Conservation (phyloP, 1,284 basidiomycete species). For the Pulchroboletus neoregius region DNA sequence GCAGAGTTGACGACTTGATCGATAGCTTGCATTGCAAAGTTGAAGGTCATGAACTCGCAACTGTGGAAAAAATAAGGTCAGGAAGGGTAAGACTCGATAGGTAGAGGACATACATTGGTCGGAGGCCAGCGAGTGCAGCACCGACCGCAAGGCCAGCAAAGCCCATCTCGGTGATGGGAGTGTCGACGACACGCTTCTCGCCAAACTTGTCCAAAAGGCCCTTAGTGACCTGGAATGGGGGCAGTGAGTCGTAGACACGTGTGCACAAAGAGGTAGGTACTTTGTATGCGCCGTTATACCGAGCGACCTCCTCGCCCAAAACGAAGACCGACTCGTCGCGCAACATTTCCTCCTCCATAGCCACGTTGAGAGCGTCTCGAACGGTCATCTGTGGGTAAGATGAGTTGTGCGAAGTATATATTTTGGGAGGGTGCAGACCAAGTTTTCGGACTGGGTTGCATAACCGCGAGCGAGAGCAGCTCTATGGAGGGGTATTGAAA, state of each 20-base stretch:
- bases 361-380: constrained; percentile 94
- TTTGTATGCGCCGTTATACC: constrained; percentile 99
- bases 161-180: constrained; percentile 98
- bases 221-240: constrained; percentile 76
- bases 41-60: constrained; percentile 99
- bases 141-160: constrained; percentile 97
- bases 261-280: constrained; percentile 39
- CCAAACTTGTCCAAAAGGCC: constrained; percentile 99
- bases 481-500: constrained; percentile 39
- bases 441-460: constrained; percentile 59
- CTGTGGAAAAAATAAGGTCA: constrained; percentile 36
- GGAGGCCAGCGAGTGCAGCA: constrained; percentile 89
- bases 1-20: constrained; percentile 99
- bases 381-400: constrained; percentile 79
- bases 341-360: constrained; percentile 99
- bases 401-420: constrained; percentile 7
- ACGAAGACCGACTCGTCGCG: constrained; percentile 95
- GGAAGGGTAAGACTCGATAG: constrained; percentile 3
- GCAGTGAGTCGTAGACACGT: constrained; percentile 6
- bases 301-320: constrained; percentile 97
- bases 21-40: constrained; percentile 96
- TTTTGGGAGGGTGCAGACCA: constrained; percentile 39
- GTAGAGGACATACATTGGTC: constrained; percentile 68
- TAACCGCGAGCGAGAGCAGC: constrained; percentile 52
- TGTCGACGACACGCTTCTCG: constrained; percentile 97